Evolutionary conservation across 2,329 filamentous ascomycete genomes (phyloP), one percentile per base, ranked within the genome.

Genomic region (Claviceps sp.): DNA sequence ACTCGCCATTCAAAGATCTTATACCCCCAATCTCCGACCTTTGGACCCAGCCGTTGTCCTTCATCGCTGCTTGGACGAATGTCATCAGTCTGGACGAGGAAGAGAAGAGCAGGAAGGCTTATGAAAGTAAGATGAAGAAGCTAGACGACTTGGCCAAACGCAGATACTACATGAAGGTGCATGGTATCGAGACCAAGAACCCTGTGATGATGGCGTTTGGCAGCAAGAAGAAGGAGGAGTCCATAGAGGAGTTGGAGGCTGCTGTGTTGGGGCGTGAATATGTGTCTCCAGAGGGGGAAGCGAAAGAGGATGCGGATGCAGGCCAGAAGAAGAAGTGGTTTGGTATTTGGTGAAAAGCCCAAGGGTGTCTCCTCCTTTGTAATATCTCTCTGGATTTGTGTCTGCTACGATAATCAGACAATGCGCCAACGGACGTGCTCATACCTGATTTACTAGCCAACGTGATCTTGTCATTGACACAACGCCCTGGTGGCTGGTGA

Each of bases 81-180:
- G 87, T 95, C 52, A 80, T 91, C 62, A 75, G 80, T 55, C 76
- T 95, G 71, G 85, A 94, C 64, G 78, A 86, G 58, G 77, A 82
- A 60, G 84, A 90, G 66, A 79, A 80, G 57, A 84, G 82, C 34
- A 73, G 78, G 57, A 71, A 82, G 62, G 85, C 85, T 30, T 74
- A 77, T 50, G 87, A 90, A 68, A 81, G 82, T 70, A 79, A 90
- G 52, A 79, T 81, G 61, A 77, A 77, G 62, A 82, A 82, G 58
- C 76, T 89, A 52, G 89, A 95, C 59, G 93, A 98, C 70, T 84
- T 93, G 30, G 79, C 84, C 66, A 95, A 96, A 80, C 78, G 91
- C 61, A 80, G 80, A 55, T 82, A 87, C 67, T 98, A 89, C 70
- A 82, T 90, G 61, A 84, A 88, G 68, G 88, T 85, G 55, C 89